Percentiles rank a stretch among this genome's conserved stretches.
Conservation (phyloP, 345 rosid genomes). For the Eucalyptus virginea region DNA sequence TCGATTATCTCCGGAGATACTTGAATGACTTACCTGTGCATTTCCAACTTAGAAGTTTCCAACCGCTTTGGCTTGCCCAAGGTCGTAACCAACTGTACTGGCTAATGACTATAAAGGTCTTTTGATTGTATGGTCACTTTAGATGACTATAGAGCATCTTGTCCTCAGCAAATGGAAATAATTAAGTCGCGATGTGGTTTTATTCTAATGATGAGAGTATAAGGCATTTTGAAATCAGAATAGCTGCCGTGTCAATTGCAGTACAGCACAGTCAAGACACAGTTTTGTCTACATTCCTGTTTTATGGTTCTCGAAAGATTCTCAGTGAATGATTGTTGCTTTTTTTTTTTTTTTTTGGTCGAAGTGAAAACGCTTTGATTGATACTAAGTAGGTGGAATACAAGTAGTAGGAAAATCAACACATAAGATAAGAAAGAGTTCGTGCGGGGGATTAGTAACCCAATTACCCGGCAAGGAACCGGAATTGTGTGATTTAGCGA, state of each 20-base stretch:
- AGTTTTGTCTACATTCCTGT: neutral
- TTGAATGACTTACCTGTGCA: neutral
- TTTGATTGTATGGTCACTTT: neutral
- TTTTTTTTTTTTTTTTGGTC: neutral
- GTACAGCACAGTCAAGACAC: neutral
- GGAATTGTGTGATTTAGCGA: too few species aligned
- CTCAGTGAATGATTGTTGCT: neutral
- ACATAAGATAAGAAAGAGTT: too few species aligned
- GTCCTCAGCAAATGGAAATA: neutral
- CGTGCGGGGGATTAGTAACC: too few species aligned
- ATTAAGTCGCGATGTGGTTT: neutral
- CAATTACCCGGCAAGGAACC: too few species aligned
- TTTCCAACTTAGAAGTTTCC: neutral
- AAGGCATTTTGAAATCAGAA: neutral
- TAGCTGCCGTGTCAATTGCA: neutral
- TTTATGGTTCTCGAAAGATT: neutral
- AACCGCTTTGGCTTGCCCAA: neutral
- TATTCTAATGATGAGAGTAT: neutral
- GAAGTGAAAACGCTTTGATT: too few species aligned
- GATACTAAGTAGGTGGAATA: too few species aligned
- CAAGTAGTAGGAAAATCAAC: too few species aligned
- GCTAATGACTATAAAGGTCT: neutral
- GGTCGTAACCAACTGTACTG: neutral
- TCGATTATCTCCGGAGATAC: neutral
- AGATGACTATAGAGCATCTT: neutral